Conservation (phyloP, 768 basidiomycete genomes). For the Suillus brevipes region DNA sequence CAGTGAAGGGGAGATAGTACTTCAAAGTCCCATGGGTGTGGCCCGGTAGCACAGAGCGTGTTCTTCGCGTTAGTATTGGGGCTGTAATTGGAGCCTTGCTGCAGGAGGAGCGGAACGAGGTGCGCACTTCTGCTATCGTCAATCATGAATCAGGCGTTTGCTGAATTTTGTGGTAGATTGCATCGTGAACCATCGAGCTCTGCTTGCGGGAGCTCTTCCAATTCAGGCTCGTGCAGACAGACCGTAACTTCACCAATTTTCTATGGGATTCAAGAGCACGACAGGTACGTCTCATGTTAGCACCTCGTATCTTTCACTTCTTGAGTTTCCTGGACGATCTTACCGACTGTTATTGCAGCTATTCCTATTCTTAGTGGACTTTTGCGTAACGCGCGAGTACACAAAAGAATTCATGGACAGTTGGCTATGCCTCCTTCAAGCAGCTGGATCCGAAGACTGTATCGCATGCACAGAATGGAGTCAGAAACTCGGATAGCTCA, state of each 20-base stretch:
- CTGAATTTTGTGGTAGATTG: constrained; percentile 58
- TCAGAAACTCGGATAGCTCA: constrained; percentile 83
- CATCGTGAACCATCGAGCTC: constrained; percentile 74
- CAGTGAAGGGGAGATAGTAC: constrained; percentile 36
- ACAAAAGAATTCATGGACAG: constrained; percentile 81
- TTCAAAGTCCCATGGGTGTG: constrained; percentile 83
- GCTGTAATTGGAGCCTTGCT: constrained; percentile 50
- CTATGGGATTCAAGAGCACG: constrained; percentile 73
- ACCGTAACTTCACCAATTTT: constrained; percentile 99
- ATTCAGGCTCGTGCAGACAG: constrained; percentile 95
- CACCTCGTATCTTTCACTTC: neutral
- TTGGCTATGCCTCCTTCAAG: constrained; percentile 83
- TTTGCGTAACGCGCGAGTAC: constrained; percentile 92
- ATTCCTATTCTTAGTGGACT: constrained; percentile 84
- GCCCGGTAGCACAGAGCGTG: constrained; percentile 75
- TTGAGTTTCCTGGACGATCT: neutral
- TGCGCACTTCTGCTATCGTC: constrained; percentile 31
- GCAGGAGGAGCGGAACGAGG: constrained; percentile 72
- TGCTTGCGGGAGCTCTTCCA: constrained; percentile 89
- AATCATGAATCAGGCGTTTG: neutral
- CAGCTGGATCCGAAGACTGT: constrained; percentile 70
- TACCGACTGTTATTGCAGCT: constrained; percentile 42
- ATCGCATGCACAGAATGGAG: constrained; percentile 71
- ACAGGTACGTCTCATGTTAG: constrained; percentile 44
- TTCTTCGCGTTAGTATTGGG: constrained; percentile 88